Conservation (phyloP, 345 rosid species). For the Noccaea caerulescens region DNA sequence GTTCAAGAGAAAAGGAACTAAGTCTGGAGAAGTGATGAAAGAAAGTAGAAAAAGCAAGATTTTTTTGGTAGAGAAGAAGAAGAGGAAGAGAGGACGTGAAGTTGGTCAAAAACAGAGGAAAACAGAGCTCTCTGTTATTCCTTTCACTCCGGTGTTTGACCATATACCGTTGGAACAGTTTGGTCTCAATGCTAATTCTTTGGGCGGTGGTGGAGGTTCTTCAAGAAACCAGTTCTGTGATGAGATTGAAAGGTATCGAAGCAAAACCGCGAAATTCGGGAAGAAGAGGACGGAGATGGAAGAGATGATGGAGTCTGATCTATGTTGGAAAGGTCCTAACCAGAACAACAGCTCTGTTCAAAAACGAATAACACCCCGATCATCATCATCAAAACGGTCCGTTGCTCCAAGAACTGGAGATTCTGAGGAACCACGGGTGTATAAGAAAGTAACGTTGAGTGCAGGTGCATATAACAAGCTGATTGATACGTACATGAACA, state of each 20-base stretch:
- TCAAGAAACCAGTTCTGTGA: conserved; percentile 36
- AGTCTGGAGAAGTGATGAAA: not conserved
- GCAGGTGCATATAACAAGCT: conserved; percentile 76
- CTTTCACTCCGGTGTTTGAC: conserved; percentile 50
- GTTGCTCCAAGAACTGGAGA: conserved; percentile 33
- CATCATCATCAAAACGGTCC: conserved; percentile 20
- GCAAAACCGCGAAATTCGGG: conserved; percentile 26
- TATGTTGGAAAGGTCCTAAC: conserved; percentile 50
- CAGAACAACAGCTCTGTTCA: conserved; percentile 8
- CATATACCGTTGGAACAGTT: conserved; percentile 44
- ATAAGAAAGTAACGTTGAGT: conserved; percentile 58
- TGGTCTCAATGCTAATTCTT: conserved; percentile 43
- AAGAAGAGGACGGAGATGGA: conserved; percentile 49
- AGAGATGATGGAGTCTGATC: conserved; percentile 53
- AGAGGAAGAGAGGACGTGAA: conserved; percentile 36
- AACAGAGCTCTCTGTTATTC: conserved; percentile 55
- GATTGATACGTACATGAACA: conserved; percentile 75
- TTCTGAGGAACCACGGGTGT: conserved; percentile 43
- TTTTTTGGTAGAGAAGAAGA: conserved; percentile 30
- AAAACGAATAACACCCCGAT: conserved; percentile 12
- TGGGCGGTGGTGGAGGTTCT: not conserved
- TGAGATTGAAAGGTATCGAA: conserved; percentile 44
- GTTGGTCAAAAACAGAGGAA: conserved; percentile 32
- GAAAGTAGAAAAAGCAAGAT: conserved; percentile 1
- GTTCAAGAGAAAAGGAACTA: conserved; percentile 30